Evolutionary conservation across 2,329 filamentous ascomycete genomes (phyloP).

Genomic region (Fonsecaea erecta): DNA sequence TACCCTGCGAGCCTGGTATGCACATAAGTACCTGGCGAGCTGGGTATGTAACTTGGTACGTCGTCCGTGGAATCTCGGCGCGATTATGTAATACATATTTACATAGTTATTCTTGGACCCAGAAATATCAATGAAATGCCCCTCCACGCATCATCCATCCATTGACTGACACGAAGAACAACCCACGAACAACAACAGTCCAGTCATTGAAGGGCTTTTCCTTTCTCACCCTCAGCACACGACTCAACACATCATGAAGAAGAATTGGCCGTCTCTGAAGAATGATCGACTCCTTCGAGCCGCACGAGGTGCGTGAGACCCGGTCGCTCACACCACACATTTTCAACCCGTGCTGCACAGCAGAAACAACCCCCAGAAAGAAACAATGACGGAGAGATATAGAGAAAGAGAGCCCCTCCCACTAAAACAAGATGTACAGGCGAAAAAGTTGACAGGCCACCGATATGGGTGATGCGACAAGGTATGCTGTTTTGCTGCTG

Average conservation of each 20-base stretch:
- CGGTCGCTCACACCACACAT: not conserved
- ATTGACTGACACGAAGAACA: not conserved
- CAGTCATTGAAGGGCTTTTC: too few relatives aligned
- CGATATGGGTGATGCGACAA: conserved; percentile 99
- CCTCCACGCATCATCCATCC: not conserved
- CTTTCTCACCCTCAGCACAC: too few relatives aligned
- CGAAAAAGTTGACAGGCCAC: conserved; percentile 86
- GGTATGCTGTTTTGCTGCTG: conserved; percentile 57
- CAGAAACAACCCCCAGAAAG: too few relatives aligned
- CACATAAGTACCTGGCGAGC: not conserved
- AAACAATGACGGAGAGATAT: too few relatives aligned
- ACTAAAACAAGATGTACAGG: conserved; percentile 51
- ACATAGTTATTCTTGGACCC: too few relatives aligned
- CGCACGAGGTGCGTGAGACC: conserved; percentile 72
- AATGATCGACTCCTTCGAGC: conserved; percentile 92
- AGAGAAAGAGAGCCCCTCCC: conserved; percentile 10
- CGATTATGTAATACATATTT: too few relatives aligned
- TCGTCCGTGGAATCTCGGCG: not conserved
- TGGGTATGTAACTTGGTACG: not conserved
- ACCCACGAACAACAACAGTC: too few relatives aligned
- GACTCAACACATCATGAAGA: too few relatives aligned
- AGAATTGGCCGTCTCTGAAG: conserved; percentile 79
- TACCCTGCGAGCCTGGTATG: not conserved
- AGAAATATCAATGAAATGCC: not conserved
- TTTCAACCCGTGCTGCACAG: not conserved